Conservation (phyloP, 164 flowering plant species). For the Paratinospora sagittata region DNA sequence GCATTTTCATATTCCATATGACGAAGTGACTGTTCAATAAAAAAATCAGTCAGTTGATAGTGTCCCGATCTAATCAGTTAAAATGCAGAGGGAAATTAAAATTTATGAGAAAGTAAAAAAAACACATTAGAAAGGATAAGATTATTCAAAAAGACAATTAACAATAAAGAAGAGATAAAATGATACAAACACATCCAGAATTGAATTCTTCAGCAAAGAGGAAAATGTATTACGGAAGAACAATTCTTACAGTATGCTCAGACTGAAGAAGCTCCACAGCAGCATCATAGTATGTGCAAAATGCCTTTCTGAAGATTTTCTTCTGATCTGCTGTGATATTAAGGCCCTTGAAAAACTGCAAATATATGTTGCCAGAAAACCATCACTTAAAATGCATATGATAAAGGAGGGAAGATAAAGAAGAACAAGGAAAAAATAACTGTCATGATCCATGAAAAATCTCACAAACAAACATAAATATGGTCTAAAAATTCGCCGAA, state of each 20-base stretch:
- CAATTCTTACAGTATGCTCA: constrained; percentile 77
- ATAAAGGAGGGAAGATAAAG: no score
- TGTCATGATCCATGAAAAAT: no score
- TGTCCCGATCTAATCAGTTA: no score
- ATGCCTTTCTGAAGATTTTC: constrained; percentile 70
- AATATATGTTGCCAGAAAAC: background rate
- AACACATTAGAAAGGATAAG: background rate
- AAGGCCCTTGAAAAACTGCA: constrained; percentile 80
- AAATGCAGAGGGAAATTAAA: no score
- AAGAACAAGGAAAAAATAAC: no score
- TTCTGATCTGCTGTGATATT: constrained; percentile 84
- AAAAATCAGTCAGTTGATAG: background rate
- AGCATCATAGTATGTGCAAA: constrained; percentile 74
- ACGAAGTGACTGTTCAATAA: constrained; percentile 58
- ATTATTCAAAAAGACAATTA: background rate
- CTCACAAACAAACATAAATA: no score
- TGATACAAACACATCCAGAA: background rate
- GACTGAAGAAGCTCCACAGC: constrained; percentile 71
- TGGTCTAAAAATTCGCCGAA: no score
- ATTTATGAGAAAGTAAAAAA: background rate
- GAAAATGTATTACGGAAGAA: background rate
- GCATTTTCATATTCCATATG: constrained; percentile 94
- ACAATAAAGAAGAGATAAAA: background rate
- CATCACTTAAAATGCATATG: no score
- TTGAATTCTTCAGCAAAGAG: background rate